These are phyloP conservation scores for Alternaria triticina DNA, from an alignment of 2,329 filamentous ascomycete species.

Conservation along the genomic window DNA sequence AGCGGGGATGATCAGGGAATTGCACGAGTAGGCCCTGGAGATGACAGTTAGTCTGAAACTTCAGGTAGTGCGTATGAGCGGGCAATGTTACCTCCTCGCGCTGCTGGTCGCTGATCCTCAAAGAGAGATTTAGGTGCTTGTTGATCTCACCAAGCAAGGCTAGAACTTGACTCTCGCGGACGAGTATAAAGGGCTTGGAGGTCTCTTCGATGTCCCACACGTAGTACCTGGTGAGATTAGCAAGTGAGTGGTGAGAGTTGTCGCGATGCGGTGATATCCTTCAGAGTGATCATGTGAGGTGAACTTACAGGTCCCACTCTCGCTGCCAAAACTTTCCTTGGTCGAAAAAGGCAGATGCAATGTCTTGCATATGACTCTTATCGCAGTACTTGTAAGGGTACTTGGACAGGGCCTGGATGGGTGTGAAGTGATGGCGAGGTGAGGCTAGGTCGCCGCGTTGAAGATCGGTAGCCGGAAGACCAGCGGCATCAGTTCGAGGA, in stretches of 20 bases:
- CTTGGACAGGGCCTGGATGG: conserved; percentile 57
- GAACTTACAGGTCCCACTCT: conserved; percentile 79
- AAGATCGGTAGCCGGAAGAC: conserved; percentile 24
- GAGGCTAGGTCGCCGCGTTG: conserved; percentile 43
- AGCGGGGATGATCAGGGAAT: conserved; percentile 67
- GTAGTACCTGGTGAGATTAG: conserved; percentile 64
- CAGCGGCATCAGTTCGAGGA: not conserved
- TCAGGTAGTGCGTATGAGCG: not conserved
- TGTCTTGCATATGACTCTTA: conserved; percentile 53
- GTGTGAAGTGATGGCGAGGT: conserved; percentile 47
- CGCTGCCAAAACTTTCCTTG: conserved; percentile 63
- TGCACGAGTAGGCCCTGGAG: conserved; percentile 61
- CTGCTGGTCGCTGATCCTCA: conserved; percentile 64
- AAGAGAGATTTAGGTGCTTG: conserved; percentile 55
- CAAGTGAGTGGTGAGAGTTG: not conserved
- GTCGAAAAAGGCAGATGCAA: conserved; percentile 64
- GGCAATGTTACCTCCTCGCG: conserved; percentile 45
- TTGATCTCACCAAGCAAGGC: conserved; percentile 71
- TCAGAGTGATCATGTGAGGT: conserved; percentile 25
- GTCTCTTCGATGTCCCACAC: conserved; percentile 56
- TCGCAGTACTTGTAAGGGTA: conserved; percentile 68
- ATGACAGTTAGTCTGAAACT: not conserved
- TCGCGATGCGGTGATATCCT: not conserved
- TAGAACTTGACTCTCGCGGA: conserved; percentile 70
- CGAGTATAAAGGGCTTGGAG: conserved; percentile 67